These are phyloP conservation scores for Parsonsia alboflavescens DNA, from an alignment of 257 asterid genomes.

Conservation along the genomic window DNA sequence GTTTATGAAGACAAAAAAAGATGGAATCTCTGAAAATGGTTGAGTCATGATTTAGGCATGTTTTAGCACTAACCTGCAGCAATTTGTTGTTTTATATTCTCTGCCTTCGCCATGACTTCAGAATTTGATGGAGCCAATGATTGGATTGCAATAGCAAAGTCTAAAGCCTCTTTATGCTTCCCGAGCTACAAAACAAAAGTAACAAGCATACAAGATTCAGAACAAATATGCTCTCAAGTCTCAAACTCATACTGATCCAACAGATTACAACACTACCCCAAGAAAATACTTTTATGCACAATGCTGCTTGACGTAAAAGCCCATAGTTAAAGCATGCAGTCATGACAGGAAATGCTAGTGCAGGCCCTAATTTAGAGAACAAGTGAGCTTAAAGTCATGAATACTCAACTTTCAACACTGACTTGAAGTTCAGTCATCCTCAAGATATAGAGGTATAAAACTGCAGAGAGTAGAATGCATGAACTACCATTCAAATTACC, in stretches of 20 bases:
- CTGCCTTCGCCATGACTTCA: conserved; percentile 62
- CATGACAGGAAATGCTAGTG: background rate
- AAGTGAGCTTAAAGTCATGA: background rate
- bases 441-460: background rate
- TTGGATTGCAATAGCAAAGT: conserved; percentile 74
- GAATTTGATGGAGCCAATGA: conserved; percentile 57
- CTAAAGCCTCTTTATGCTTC: conserved; percentile 74
- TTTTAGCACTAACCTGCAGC: conserved; percentile 58
- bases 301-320: background rate
- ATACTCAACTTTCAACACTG: background rate
- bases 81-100: conserved; percentile 47
- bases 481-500: conserved; percentile 37
- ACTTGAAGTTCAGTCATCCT: background rate
- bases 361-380: background rate
- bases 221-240: background rate
- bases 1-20: background rate
- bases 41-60: background rate
- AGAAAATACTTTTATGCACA: background rate
- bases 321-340: background rate
- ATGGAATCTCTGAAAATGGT: background rate
- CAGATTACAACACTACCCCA: background rate
- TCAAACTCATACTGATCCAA: background rate
- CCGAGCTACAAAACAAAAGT: conserved; percentile 49
- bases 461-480: no score
- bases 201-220: background rate